phyloP scores from a whole-genome alignment of 2,329 filamentous ascomycete species.

The Dactylellina cionopaga region DNA sequence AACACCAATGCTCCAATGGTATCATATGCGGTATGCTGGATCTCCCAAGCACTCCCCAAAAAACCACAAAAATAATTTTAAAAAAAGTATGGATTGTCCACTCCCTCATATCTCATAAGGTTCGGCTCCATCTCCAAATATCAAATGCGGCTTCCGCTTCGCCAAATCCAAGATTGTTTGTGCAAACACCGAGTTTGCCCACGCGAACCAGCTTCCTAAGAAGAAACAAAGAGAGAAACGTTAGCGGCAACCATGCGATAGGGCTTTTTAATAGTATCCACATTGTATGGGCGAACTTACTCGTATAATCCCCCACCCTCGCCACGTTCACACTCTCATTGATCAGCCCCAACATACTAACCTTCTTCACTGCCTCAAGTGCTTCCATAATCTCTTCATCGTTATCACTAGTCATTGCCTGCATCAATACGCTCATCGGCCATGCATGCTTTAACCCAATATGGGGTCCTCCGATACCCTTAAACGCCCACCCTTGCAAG shows the following conservation, averaged over 20 bases:
- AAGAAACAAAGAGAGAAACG: no score
- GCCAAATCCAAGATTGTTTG: conserved; percentile 90
- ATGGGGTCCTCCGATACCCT: conserved; percentile 83
- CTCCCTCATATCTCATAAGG: conserved; percentile 68
- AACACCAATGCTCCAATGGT: conserved; percentile 24
- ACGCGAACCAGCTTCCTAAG: conserved; percentile 87
- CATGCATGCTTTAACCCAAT: conserved; percentile 91
- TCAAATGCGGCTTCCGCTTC: conserved; percentile 83
- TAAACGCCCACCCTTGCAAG: conserved; percentile 78
- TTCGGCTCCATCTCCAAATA: conserved; percentile 75
- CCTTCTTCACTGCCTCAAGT: conserved; percentile 77
- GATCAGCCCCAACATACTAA: conserved; percentile 79
- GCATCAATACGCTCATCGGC: conserved; percentile 94
- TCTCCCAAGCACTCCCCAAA: conserved; percentile 10
- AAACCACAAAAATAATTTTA: background rate
- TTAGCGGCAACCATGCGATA: no score
- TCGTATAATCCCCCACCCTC: conserved; percentile 74
- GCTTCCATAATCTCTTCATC: conserved; percentile 82
- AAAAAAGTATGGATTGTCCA: background rate
- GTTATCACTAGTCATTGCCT: conserved; percentile 86
- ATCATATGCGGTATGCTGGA: conserved; percentile 37
- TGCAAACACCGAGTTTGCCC: conserved; percentile 97
- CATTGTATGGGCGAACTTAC: conserved; percentile 63
- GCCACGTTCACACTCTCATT: conserved; percentile 94
- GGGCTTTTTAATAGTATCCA: no score